Evolutionary conservation across 192 early-diverging fungal genomes (phyloP), one percentile per base, ranked within the genome.

Genomic region (Rhizophagus clarus): DNA sequence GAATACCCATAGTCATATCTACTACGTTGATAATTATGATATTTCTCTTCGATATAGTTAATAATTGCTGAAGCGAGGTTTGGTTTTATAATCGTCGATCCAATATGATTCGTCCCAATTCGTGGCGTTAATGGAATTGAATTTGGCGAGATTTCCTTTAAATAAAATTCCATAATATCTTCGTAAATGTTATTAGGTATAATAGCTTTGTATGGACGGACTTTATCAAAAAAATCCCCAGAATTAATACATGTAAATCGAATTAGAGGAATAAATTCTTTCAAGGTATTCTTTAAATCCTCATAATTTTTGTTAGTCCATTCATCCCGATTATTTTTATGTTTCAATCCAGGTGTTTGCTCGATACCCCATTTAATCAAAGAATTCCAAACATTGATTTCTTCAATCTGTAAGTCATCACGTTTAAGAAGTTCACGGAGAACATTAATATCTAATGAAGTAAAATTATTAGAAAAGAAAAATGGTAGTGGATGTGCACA

Each of bases 391-490:
- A 12, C 11, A 11, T 1, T 12, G 2, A 45, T 45, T 45, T 45
- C 42, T 45, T 45, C 42, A 45, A 45, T 7, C 6, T 40, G 37
- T 40, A 40, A 40, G 6, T 40, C 37, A 40, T 40, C 37, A 0
- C 37, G 37, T 45, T 45, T 45, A 45, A 45, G 42, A 45, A 45
- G 42, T 12, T 45, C 42, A 2, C 11, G 2, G 9, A 45, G 11
- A 45, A 45, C 0, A 12, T 45, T 11, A 10, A 11, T 11, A 45
- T 45, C 42, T 12, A 45, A 45, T 45, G 42, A 45, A 12, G 12
- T 1, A 11, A 76, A 76, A 63, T 76, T 62, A 14, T 32, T 45
- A 15, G 74, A 76, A 14, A 20, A 34, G 61, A 76, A 76, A 31
- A 76, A 61, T 37, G 26, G 45, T 24, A 37, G 29, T 31, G 56